Base-by-base conservation (phyloP, 2,329 filamentous ascomycete genomes). In the Colletotrichum siamense region DNA sequence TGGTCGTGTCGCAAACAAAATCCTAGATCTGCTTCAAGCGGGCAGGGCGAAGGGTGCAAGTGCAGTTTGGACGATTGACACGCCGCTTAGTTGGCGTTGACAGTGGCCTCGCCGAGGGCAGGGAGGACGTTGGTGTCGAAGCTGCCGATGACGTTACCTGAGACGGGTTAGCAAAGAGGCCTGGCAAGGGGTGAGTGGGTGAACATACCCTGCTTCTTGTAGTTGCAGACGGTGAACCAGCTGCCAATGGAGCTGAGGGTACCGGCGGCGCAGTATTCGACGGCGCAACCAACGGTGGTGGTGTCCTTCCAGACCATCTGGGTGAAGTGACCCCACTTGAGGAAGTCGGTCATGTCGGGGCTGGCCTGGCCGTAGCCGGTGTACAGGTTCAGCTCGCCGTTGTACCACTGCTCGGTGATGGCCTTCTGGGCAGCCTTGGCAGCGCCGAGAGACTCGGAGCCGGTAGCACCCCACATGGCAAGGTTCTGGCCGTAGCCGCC, bases 181-280 rank as follows among this genome's bases (percentile, higher is more conserved):
- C 55, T 75, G 30, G 8, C 34, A 28, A 3, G 69, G 6, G 8
- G 39, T 18, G 57, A 18, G 13, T 3, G 55, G 32, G n/a, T 32
- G 9, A 62, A 85, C 92, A 85, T 92, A 95, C 95, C 95, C 78
- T 92, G 87, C 77, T 92, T 90, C 79, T 87, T 88, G 88, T 98
- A 98, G 91, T 98, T 96, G 93, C 95, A 98, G 81, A 98, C 95
- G 34, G 94, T 96, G 88, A 92, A 95, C 86, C 91, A 92, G n/a
- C 92, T 86, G 49, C 88, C 89, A 87, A 92, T 84, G 79, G 75
- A 79, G 77, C 84, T 84, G 78, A 91, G 85, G 39, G 87, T 89
- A 73, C 89, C 89, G 44, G 86, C 81, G 15, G 84, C 80, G 86
- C 93, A 94, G 82, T 96, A 93, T 68, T 92, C 91, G 85, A 95